These are phyloP conservation scores for Albifimbria verrucaria DNA, from an alignment of 2,329 filamentous ascomycete genomes.

Conservation along the genomic window DNA sequence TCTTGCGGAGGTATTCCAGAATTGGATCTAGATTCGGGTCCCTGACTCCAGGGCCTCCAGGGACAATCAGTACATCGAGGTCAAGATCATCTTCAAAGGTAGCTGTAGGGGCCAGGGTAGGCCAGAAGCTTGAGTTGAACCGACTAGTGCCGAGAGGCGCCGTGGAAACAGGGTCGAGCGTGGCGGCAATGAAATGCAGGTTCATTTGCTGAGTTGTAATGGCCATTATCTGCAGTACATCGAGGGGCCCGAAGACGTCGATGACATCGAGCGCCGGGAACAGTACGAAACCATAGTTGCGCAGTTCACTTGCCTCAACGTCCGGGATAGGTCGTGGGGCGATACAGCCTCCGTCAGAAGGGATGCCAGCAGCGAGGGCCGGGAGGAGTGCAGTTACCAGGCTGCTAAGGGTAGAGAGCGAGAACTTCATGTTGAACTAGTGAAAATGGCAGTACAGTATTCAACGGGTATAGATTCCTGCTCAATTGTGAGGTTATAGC, in stretches of 20 bases:
- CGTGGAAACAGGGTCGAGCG: conserved; percentile 38
- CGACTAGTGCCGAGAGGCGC: conserved; percentile 24
- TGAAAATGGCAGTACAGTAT: too few relatives aligned
- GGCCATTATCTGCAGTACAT: conserved; percentile 40
- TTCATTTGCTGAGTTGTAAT: conserved; percentile 27
- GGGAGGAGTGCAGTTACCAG: not conserved
- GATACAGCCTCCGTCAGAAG: conserved; percentile 12
- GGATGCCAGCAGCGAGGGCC: not conserved
- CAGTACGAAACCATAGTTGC: conserved; percentile 38
- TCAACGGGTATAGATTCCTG: too few relatives aligned
- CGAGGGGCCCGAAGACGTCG: conserved; percentile 45
- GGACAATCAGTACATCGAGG: conserved; percentile 60
- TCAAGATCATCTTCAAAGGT: conserved; percentile 52
- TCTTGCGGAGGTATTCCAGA: conserved; percentile 35
- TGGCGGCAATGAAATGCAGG: conserved; percentile 38
- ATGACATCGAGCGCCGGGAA: conserved; percentile 42
- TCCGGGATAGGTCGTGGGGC: conserved; percentile 17
- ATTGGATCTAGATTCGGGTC: conserved; percentile 26
- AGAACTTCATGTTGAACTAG: too few relatives aligned
- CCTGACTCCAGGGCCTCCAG: conserved; percentile 55
- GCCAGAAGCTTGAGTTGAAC: conserved; percentile 32
- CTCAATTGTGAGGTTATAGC: too few relatives aligned
- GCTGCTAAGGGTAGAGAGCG: too few relatives aligned
- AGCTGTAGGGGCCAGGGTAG: conserved; percentile 36
- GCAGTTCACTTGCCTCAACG: conserved; percentile 15